Evolutionary conservation across 2,329 filamentous ascomycete species (phyloP), one percentile per base, ranked within the genome.

Genomic region (Magnaporthiopsis incrustans): DNA sequence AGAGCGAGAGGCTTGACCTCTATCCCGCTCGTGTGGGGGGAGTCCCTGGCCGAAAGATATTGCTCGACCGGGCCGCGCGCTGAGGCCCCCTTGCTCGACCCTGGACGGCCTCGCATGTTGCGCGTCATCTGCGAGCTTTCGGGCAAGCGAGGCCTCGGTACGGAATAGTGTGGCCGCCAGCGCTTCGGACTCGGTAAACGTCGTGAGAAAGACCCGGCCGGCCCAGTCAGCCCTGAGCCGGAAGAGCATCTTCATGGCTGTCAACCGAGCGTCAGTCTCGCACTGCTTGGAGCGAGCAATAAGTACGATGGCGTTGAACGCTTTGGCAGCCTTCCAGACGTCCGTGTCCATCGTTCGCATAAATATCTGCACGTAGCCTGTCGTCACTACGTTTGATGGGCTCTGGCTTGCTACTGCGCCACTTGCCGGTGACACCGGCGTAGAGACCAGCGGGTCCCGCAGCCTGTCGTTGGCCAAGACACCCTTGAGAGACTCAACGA

Each of bases 141-240:
- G 81, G 3, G 78, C 76, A 10, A 83, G 69, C 1, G 83, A 81
- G 22, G 79, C 77, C 66, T 84, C 82, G 0, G 83, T 87, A 53
- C 92, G 87, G 68, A 86, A 89, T 12, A 97, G 78, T 8, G 88
- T 82, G 22, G 86, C 82, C 33, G 92, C 91, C 30, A 97, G 79
- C 63, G 85, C 86, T 67, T 89, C 85, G 33, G 87, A 89, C 72
- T 96, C 91, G 1, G 89, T 85, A 35, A 85, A 83, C 44, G 84
- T 77, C 10, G 86, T 86, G 63, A 97, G 79, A 65, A 89, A 91
- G 4, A 97, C 83, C 59, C 88, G 84, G 68, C 93, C 86, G 12
- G 89, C 86, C 73, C 89, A 91, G 74, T 97, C 92, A 27, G 92
- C 91, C 65, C 93, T 85, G 35, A 97, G 78, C 58, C 93, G 86